These are phyloP conservation scores for Pseudozyma tsukubaensis DNA, from an alignment of 1,284 basidiomycete genomes.

Conservation along the genomic window DNA sequence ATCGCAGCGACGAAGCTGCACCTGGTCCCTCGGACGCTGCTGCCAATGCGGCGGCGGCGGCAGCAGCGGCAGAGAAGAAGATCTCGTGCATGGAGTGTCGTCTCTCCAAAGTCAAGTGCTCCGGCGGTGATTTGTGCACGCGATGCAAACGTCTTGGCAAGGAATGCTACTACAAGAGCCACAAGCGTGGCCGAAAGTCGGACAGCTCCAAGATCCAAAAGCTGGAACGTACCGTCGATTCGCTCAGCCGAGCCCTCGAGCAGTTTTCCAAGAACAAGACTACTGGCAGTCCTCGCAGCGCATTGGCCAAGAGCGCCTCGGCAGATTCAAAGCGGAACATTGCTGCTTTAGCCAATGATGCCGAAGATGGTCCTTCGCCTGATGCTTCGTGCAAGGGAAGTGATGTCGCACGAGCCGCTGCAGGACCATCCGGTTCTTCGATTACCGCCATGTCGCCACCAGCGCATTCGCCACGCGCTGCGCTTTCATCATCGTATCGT, in stretches of 20 bases:
- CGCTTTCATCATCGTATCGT: conserved; percentile 3
- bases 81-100: conserved; percentile 56
- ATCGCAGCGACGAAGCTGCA: conserved; percentile 6
- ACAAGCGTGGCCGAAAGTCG: conserved; percentile 54
- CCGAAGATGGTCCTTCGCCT: conserved; percentile 15
- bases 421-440: conserved; percentile 12
- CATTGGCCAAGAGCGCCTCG: conserved; percentile 2
- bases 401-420: conserved; percentile 3
- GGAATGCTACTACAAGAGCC: conserved; percentile 47
- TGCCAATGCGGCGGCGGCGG: conserved; percentile 4
- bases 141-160: conserved; percentile 47
- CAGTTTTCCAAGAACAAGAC: conserved; percentile 40
- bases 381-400: conserved; percentile 17
- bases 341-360: background rate
- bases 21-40: background rate
- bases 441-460: conserved; percentile 35
- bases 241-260: conserved; percentile 45
- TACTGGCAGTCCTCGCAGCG: conserved; percentile 11
- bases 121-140: conserved; percentile 40
- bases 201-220: conserved; percentile 55
- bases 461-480: conserved; percentile 21
- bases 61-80: conserved; percentile 40
- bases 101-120: conserved; percentile 51
- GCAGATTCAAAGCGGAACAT: conserved; percentile 11
- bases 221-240: conserved; percentile 49